Conservation (phyloP, 306 rosid species). For the Phaseolus lunatus region DNA sequence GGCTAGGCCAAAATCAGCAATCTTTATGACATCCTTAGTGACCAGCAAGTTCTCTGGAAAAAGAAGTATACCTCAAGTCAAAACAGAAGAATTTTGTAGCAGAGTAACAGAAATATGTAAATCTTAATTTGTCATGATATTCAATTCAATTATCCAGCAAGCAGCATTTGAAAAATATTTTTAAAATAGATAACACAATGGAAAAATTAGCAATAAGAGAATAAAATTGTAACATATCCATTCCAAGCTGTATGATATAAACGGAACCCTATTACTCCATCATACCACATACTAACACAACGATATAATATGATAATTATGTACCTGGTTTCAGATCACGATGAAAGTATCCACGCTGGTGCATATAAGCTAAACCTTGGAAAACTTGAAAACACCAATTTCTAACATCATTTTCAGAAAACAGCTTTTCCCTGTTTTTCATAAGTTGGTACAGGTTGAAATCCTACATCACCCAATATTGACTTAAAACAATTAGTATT, state of each 20-base stretch:
- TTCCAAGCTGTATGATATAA: conserved; percentile 8
- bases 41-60: conserved; percentile 90
- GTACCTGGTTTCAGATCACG: conserved; percentile 99
- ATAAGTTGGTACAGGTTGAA: conserved; percentile 89
- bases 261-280: neutral
- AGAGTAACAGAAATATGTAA: conserved; percentile 21
- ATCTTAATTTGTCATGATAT: conserved; percentile 13
- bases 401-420: conserved; percentile 82
- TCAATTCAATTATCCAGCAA: conserved; percentile 19
- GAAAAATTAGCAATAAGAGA: neutral
- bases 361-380: conserved; percentile 99
- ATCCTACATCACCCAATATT: conserved; percentile 59
- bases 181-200: conserved; percentile 1
- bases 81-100: conserved; percentile 11
- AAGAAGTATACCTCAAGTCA: conserved; percentile 22
- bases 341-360: conserved; percentile 96
- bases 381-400: conserved; percentile 98
- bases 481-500: conserved; percentile 21
- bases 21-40: conserved; percentile 74
- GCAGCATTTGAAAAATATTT: neutral
- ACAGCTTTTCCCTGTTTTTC: conserved; percentile 83
- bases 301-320: neutral
- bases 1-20: conserved; percentile 97
- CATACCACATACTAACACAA: conserved; percentile 31
- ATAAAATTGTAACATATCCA: conserved; percentile 3